Evolutionary conservation across 1,284 basidiomycete species (phyloP), one percentile per base, ranked within the genome.

Genomic region (Moesziomyces sp.): DNA sequence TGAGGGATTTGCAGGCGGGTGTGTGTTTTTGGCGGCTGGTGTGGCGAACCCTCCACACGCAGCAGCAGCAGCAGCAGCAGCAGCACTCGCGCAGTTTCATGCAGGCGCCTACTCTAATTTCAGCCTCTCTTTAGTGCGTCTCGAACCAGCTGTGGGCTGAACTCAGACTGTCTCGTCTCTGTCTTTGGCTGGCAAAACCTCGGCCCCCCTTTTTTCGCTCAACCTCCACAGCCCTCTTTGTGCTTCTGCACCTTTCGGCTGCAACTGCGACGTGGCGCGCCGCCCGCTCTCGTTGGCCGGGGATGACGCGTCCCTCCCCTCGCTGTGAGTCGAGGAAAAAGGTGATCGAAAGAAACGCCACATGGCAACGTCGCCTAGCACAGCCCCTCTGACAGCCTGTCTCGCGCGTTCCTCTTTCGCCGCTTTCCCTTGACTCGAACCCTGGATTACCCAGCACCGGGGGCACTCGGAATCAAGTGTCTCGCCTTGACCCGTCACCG

Each of bases 281-380:
- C 38, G 18, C 23, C 16, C 50, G 40, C 35, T 26, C 3, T 30
- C 30, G 11, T 8, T 11, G 8, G 44, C 24, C 43, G 46, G 52
- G 18, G 57, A 58, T 52, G 57, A 58, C 57, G 57, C 50, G 57
- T 58, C 56, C 56, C 49, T 21, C 6, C 24, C 24, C 24, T 26
- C 5, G 5, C 28, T 34, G 9, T 21, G 24, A 7, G 14, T 26
- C 23, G n/a, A 13, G 30, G 30, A 30, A 8, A 16, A 26, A 11
- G 43, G 52, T 53, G 52, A 53, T 53, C 52, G 52, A 43, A 28
- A 35, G 0, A n/a, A 21, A 10, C 1, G 18, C 44, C 44, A 40
- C 47, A 35, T 35, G 34, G 30, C 40, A 28, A 14, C 52, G 30
- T 43, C 44, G 23, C 11, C 23, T 43, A 35, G 52, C 52, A 53